phyloP scores from a whole-genome alignment of 1,284 basidiomycete genomes.

The Sutorius eximius region DNA sequence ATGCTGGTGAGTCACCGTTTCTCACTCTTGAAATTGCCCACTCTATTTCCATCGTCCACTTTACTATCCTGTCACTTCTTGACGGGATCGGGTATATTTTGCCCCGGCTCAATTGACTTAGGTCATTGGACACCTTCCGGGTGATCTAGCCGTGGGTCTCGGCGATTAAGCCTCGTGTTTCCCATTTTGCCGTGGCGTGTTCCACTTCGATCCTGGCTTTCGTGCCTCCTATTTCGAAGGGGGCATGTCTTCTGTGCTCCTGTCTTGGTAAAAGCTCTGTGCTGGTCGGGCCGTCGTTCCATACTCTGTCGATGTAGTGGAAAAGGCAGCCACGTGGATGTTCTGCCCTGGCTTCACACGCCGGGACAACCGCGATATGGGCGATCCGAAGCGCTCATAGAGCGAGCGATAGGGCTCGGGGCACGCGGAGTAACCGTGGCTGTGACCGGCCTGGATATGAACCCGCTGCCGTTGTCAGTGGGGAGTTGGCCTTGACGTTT shows the following conservation, averaged over 20 bases:
- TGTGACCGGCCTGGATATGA: neutral
- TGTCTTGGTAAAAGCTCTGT: neutral
- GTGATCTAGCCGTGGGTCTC: neutral
- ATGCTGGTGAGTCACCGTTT: slow-evolving; percentile 25
- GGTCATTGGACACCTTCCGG: neutral
- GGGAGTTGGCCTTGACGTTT: neutral
- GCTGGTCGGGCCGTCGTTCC: neutral
- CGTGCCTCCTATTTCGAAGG: neutral
- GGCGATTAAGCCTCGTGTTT: slow-evolving; percentile 2
- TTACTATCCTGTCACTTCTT: neutral
- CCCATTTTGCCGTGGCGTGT: neutral
- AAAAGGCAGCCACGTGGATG: slow-evolving; percentile 1
- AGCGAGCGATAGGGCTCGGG: neutral
- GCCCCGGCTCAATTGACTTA: neutral
- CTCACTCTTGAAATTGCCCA: neutral
- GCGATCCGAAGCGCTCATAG: neutral
- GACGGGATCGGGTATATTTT: neutral
- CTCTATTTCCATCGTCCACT: neutral
- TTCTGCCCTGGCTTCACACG: neutral
- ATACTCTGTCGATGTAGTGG: neutral
- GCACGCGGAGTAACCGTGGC: neutral
- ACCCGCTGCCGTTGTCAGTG: neutral
- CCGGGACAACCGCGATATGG: neutral
- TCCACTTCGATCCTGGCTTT: neutral
- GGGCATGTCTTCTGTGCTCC: neutral